phyloP scores from a whole-genome alignment of 2,329 filamentous ascomycete species.

The Diaporthe citrichinensis region DNA sequence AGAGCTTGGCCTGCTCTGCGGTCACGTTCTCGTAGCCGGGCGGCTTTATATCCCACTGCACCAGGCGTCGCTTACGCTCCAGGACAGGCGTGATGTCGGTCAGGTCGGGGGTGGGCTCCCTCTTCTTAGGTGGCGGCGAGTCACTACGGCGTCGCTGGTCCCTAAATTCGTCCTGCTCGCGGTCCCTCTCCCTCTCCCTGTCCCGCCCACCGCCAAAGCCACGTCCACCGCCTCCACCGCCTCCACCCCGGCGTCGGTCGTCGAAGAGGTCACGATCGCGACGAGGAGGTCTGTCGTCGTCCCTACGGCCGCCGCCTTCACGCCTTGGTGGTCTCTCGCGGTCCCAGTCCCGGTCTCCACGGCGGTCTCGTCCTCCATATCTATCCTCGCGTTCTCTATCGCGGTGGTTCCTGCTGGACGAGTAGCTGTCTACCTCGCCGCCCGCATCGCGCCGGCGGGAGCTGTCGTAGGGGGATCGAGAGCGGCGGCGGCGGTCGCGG shows the following conservation, averaged over 20 bases:
- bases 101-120: slow-evolving; percentile 95
- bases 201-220: slow-evolving; percentile 55
- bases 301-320: slow-evolving; percentile 75
- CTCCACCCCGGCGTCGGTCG: slow-evolving; percentile 65
- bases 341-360: slow-evolving; percentile 55
- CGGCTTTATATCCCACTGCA: slow-evolving; percentile 99
- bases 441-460: slow-evolving; percentile 81
- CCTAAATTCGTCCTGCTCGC: slow-evolving; percentile 62
- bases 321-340: slow-evolving; percentile 62
- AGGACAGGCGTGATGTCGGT: slow-evolving; percentile 87
- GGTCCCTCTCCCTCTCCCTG: slow-evolving; percentile 55
- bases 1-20: slow-evolving; percentile 97
- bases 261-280: slow-evolving; percentile 74
- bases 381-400: slow-evolving; percentile 95
- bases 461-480: slow-evolving; percentile 85
- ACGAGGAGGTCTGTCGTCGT: slow-evolving; percentile 70
- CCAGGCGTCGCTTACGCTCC: slow-evolving; percentile 91
- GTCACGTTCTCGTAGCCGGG: slow-evolving; percentile 98
- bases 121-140: slow-evolving; percentile 87
- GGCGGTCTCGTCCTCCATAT: slow-evolving; percentile 69
- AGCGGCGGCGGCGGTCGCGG: slow-evolving; percentile 76
- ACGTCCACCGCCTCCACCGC: slow-evolving; percentile 57
- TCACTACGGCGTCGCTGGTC: slow-evolving; percentile 79
- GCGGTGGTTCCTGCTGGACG: slow-evolving; percentile 91
- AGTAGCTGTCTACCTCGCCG: slow-evolving; percentile 83